Evolutionary conservation across 2,329 filamentous ascomycete genomes (phyloP).

Genomic region (Monosporascus sp.): DNA sequence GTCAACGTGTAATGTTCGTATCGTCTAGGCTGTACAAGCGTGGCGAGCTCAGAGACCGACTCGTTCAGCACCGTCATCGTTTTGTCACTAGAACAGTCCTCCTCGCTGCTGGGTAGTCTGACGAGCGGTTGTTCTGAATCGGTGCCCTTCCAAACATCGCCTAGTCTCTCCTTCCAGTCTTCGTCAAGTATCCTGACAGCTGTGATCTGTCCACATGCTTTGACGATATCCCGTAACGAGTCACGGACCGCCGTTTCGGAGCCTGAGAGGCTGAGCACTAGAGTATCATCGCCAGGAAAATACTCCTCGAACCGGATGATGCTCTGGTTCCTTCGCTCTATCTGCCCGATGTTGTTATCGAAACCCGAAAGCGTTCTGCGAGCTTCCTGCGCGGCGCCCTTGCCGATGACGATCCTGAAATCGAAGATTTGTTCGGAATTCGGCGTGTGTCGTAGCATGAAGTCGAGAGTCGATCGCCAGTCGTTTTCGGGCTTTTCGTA

Average conservation of each 20-base stretch:
- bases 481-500: constrained; percentile 3
- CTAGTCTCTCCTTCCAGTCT: constrained; percentile 7
- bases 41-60: not conserved
- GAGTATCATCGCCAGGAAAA: constrained; percentile 5
- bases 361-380: constrained; percentile 12
- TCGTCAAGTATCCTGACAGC: constrained; percentile 18
- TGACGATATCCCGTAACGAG: constrained; percentile 20
- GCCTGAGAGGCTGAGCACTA: constrained; percentile 21
- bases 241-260: constrained; percentile 17
- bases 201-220: constrained; percentile 15
- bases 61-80: constrained; percentile 15
- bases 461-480: constrained; percentile 16
- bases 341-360: constrained; percentile 18
- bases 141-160: constrained; percentile 10
- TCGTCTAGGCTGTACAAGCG: not conserved
- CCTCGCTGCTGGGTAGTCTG: constrained; percentile 8
- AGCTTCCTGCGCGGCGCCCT: constrained; percentile 15
- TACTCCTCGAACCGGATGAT: constrained; percentile 17
- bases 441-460: constrained; percentile 21
- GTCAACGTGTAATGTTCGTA: constrained; percentile 14
- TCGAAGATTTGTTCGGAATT: constrained; percentile 15
- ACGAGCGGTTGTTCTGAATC: constrained; percentile 3
- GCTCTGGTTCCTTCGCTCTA: constrained; percentile 17
- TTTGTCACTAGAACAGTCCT: constrained; percentile 10
- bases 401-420: constrained; percentile 23